Base-by-base conservation (phyloP, 208 protist species). In the Acanthamoeba healyi region DNA sequence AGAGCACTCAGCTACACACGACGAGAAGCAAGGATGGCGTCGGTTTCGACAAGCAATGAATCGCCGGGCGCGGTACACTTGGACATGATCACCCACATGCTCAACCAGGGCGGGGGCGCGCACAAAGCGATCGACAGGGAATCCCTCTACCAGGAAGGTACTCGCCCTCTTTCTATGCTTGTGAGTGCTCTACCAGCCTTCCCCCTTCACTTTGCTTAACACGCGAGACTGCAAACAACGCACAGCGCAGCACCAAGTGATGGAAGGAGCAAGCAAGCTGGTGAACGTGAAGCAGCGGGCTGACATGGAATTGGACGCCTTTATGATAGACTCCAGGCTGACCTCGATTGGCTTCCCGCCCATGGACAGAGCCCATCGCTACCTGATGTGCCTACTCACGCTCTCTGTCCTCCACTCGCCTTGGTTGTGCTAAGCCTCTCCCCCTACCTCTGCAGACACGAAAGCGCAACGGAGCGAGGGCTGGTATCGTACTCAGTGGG, bases 361-460 rank as follows among this genome's bases (percentile, higher is more conserved):
- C 24, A 82, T 82, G 72, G 72, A 82, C 17, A 82, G 42, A 46
- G 38, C 42, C 10, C 42, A 26, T 46, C 72, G 72, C 38, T 82
- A 82, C 38, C 17, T 82, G 19, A 82, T 82, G 72, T 82, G n/a
- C 38, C 19, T 22, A n/a, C n/a, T n/a, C n/a, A n/a, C n/a, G n/a
- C n/a, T n/a, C n/a, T 54, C 26, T 10, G 5, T 29, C 6, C 19
- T 26, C 9, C 61, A 29, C 14, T 24, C 10, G 32, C 32, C 6
- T 72, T 36, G 26, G 29, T 82, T 6, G 34, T 42, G 22, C n/a
- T n/a, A n/a, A n/a, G n/a, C 29, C n/a, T n/a, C n/a, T n/a, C n/a
- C n/a, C n/a, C n/a, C n/a, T n/a, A n/a, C n/a, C n/a, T n/a, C n/a
- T n/a, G 19, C 72, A 82, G 72, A 36, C 72, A 82, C n/a, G 72